A percentile compares a stretch with the other conserved stretches of the same genome.
phyloP scores from a whole-genome alignment of 2,329 filamentous ascomycete species.

The Colletotrichum siamense region DNA sequence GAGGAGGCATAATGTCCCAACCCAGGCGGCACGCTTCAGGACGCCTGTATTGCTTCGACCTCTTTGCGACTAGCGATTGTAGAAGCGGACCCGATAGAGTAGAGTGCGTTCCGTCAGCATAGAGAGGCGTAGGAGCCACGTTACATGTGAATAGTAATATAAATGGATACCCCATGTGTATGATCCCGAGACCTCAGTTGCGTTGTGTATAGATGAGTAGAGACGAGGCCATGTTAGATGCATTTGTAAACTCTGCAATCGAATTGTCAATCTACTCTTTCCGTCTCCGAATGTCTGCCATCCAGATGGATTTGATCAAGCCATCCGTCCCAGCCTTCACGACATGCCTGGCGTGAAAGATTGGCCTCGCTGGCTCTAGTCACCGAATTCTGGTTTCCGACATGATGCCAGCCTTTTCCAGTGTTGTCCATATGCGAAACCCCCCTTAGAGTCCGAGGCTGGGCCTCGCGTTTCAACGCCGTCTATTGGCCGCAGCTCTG shows the following conservation, averaged over 20 bases:
- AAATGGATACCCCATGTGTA: neutral
- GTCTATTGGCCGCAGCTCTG: too few species aligned
- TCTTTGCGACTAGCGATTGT: neutral
- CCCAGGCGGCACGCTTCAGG: neutral
- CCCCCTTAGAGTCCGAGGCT: too few species aligned
- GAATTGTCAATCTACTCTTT: too few species aligned
- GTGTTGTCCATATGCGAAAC: too few species aligned
- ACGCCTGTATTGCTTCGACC: neutral
- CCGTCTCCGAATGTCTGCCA: neutral
- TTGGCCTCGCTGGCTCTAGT: too few species aligned
- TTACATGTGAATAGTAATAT: neutral
- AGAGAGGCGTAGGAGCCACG: neutral
- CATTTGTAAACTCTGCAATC: neutral
- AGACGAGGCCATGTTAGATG: neutral
- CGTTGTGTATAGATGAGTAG: neutral
- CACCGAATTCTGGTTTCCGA: too few species aligned
- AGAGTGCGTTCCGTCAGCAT: neutral
- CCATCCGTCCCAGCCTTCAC: neutral
- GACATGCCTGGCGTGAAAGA: neutral
- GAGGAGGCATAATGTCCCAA: neutral
- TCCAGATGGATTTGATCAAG: neutral
- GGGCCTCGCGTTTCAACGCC: too few species aligned
- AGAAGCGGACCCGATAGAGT: neutral
- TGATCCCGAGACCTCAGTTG: neutral
- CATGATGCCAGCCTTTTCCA: too few species aligned